These are phyloP conservation scores for Leccinum uliginosum DNA, from an alignment of 768 basidiomycete species.

Conservation along the genomic window DNA sequence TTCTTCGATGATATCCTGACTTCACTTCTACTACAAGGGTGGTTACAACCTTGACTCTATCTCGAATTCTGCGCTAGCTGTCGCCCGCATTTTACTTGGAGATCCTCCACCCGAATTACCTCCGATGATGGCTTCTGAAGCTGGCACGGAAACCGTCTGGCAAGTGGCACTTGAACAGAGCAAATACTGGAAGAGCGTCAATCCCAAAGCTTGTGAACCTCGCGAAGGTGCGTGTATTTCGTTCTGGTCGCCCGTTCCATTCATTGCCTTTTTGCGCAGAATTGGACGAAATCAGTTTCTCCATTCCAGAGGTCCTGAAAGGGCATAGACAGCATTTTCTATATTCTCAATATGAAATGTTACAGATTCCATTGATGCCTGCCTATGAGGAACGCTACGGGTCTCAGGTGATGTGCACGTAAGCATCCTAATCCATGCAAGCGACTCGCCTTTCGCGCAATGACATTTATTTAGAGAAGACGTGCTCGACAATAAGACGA, in stretches of 20 bases:
- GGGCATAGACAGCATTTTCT: constrained; percentile 83
- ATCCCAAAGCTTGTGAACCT: constrained; percentile 79
- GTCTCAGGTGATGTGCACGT: constrained; percentile 89
- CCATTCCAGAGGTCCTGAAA: constrained; percentile 83
- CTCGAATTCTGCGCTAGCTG: constrained; percentile 82
- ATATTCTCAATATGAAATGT: constrained; percentile 70
- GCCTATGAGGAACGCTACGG: constrained; percentile 71
- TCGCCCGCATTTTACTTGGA: constrained; percentile 83
- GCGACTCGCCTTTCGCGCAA: neutral
- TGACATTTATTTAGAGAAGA: constrained; percentile 49
- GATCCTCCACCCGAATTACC: constrained; percentile 76
- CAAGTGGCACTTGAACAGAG: constrained; percentile 84
- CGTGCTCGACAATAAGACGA: constrained; percentile 68
- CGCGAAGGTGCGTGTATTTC: constrained; percentile 54
- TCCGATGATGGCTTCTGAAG: constrained; percentile 69
- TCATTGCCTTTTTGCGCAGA: constrained; percentile 36
- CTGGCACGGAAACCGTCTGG: constrained; percentile 86
- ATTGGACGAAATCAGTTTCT: constrained; percentile 55
- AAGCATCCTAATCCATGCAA: constrained; percentile 29
- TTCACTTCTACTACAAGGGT: constrained; percentile 49
- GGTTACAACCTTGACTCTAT: constrained; percentile 93
- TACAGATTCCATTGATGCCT: constrained; percentile 73
- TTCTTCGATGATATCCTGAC: constrained; percentile 1
- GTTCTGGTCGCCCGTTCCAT: neutral
- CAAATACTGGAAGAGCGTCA: constrained; percentile 86